Evolutionary conservation across 2,329 filamentous ascomycete genomes (phyloP).

Genomic region (Myriosclerotinia duriaeana): DNA sequence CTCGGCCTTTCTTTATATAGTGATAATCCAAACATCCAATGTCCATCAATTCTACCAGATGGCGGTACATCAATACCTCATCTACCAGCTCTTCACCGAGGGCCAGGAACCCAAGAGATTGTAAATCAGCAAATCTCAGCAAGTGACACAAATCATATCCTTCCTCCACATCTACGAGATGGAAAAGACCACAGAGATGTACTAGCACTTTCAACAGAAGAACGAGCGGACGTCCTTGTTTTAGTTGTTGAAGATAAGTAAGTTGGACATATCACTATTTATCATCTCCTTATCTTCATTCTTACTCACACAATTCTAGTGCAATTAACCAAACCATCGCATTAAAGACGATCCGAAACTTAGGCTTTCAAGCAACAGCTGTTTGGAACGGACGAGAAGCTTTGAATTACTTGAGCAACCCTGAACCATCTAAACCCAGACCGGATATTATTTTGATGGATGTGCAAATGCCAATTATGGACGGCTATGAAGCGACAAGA

Average conservation of each 20-base stretch:
- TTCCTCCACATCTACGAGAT: constrained; percentile 8
- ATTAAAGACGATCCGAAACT: constrained; percentile 32
- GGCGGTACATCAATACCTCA: constrained; percentile 12
- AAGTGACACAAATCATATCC: constrained; percentile 19
- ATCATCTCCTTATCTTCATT: neutral
- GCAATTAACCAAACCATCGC: constrained; percentile 37
- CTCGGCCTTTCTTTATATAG: neutral
- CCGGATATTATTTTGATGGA: constrained; percentile 44
- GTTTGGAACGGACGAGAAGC: constrained; percentile 37
- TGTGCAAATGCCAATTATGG: constrained; percentile 56
- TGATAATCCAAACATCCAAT: neutral
- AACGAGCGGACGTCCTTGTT: constrained; percentile 29
- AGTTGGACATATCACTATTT: neutral
- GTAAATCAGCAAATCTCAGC: constrained; percentile 29
- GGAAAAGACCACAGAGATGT: neutral
- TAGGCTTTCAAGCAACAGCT: constrained; percentile 33
- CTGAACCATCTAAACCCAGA: constrained; percentile 27
- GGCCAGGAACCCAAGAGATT: neutral
- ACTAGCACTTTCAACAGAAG: constrained; percentile 4
- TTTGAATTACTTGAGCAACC: constrained; percentile 31
- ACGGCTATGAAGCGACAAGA: constrained; percentile 50
- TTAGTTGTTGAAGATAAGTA: constrained; percentile 37
- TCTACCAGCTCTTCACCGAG: neutral
- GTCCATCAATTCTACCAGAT: neutral
- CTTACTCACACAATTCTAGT: constrained; percentile 22